Base-by-base conservation (phyloP, 1,284 basidiomycete genomes). In the Ceratobasidium sp. region DNA sequence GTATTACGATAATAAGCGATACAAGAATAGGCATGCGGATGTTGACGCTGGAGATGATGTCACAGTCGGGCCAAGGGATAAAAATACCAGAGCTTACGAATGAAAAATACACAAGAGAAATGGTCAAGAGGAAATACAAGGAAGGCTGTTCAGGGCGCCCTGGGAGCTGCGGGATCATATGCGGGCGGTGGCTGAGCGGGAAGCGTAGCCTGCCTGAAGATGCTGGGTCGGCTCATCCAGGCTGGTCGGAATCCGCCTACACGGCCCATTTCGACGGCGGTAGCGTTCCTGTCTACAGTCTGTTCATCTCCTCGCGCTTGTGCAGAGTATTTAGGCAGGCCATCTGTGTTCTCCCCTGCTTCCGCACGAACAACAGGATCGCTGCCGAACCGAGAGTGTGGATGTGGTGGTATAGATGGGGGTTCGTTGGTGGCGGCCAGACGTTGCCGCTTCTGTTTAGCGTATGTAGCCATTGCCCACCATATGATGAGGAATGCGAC, bases 251-350 rank as follows among this genome's bases (percentile, higher is more conserved):
- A n/a, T 6, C 50, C 69, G 54, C 33, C 52, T 10, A 16, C 14
- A 1, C 52, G 30, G 10, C 48, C 27, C 44, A 48, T 27, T n/a
- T 60, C 54, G 35, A 33, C 27, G 16, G 44, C 33, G n/a, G 41
- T 16, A 23, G 44, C 23, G 44, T 41, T 64, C 71, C 71, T 46
- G 33, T 64, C 71, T 20, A 74, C 71, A 5, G 60, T 74, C 33
- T 64, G 71, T 48, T 74, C 71, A n/a, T 48, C 71, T 2, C 10
- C 50, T 52, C 35, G 44, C 14, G 71, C 71, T 60, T 54, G 71
- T 16, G 59, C 57, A 30, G 71, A 62, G 59, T 74, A 74, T 52
- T 74, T 74, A 16, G 71, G 71, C 20, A 74, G 59, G 20, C 71
- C 71, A 18, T 74, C 71, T n/a, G 33, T 18, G 35, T 74, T 74